phyloP scores from a whole-genome alignment of 1,139 yeast species.

The Hemisphaericaspora lyxosophila region DNA sequence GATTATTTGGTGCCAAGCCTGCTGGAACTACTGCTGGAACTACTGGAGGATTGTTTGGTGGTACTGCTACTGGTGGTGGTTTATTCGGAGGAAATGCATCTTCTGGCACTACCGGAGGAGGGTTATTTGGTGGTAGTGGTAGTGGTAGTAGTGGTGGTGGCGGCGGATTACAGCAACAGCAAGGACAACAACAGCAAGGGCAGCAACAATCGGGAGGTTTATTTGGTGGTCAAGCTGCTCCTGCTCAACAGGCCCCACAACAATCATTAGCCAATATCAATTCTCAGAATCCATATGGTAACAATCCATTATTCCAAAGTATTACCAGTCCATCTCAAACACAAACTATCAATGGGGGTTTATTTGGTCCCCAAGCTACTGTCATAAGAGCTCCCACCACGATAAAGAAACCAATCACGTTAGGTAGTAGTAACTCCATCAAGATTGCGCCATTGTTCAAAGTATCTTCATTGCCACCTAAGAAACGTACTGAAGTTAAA shows the following conservation, averaged over 20 bases:
- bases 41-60: conserved; percentile 8
- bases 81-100: conserved; percentile 13
- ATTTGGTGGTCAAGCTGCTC: conserved; percentile 11
- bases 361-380: conserved; percentile 49
- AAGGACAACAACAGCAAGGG: neutral
- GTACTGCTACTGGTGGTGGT: conserved; percentile 21
- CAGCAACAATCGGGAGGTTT: conserved; percentile 9
- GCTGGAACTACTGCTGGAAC: conserved; percentile 8
- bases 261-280: conserved; percentile 44
- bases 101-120: conserved; percentile 23
- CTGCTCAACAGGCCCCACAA: conserved; percentile 21
- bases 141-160: conserved; percentile 25
- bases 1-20: conserved; percentile 30
- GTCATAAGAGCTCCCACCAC: conserved; percentile 45
- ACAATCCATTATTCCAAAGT: conserved; percentile 60
- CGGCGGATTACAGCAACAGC: conserved; percentile 38
- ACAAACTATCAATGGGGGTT: conserved; percentile 4
- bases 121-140: conserved; percentile 22
- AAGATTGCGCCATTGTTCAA: conserved; percentile 48
- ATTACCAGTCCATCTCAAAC: conserved; percentile 27
- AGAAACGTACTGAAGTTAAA: conserved; percentile 15
- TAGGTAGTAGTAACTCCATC: conserved; percentile 61
- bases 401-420: conserved; percentile 51
- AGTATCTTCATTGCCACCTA: conserved; percentile 20
- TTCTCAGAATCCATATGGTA: conserved; percentile 71